Evolutionary conservation across 2,329 filamentous ascomycete genomes (phyloP).

Genomic region (Calonectria multiphialidica): DNA sequence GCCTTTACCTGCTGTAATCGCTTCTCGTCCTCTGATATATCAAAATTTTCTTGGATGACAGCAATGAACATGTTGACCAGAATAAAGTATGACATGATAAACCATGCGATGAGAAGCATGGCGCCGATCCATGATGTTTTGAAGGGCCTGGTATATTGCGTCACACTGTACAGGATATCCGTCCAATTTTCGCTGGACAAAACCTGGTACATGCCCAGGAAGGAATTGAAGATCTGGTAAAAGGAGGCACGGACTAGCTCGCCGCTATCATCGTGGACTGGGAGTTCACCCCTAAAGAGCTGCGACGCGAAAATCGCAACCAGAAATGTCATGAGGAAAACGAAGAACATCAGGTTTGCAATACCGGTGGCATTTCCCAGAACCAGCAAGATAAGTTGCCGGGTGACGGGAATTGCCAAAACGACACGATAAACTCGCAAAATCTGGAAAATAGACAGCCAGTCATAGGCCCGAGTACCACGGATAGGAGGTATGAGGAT

Average conservation of each 20-base stretch:
- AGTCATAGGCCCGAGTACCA: constrained; percentile 81
- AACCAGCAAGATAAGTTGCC: constrained; percentile 87
- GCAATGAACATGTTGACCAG: constrained; percentile 99
- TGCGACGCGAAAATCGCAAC: constrained; percentile 94
- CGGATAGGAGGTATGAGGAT: constrained; percentile 89
- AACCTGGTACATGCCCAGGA: constrained; percentile 97
- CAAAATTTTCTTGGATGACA: constrained; percentile 99
- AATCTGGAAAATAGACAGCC: constrained; percentile 94
- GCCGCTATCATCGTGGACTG: constrained; percentile 70
- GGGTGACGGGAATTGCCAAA: constrained; percentile 86
- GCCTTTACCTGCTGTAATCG: constrained; percentile 95
- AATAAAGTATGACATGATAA: constrained; percentile 94
- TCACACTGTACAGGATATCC: constrained; percentile 84
- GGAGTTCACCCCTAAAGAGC: constrained; percentile 89
- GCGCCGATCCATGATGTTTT: constrained; percentile 94
- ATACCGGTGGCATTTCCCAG: constrained; percentile 94
- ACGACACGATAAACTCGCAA: constrained; percentile 93
- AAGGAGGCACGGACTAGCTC: constrained; percentile 80
- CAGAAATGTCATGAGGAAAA: constrained; percentile 94
- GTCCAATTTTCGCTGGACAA: constrained; percentile 99
- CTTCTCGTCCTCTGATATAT: constrained; percentile 98
- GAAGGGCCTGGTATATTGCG: constrained; percentile 72
- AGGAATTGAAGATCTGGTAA: constrained; percentile 92
- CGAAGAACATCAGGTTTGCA: constrained; percentile 93
- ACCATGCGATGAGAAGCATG: constrained; percentile 93